Conservation (phyloP, 768 basidiomycete genomes). For the Leccinum truebloodii region DNA sequence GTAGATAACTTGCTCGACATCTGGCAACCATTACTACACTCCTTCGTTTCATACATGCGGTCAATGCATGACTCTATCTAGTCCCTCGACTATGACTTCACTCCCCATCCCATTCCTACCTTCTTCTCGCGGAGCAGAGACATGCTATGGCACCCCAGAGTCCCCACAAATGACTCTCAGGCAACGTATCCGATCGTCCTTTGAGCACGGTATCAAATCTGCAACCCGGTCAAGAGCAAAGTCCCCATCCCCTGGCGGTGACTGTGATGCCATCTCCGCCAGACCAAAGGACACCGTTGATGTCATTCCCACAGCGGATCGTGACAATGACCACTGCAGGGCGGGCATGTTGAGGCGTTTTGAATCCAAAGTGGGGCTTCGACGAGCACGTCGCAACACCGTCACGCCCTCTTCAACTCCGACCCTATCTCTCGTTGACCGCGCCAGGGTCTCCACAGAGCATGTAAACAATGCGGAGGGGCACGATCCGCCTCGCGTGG, state of each 20-base stretch:
- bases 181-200: slow-evolving; percentile 59
- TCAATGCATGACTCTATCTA: no score
- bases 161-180: slow-evolving; percentile 53
- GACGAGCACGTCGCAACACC: slow-evolving; percentile 43
- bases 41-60: no score
- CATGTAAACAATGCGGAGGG: slow-evolving; percentile 38
- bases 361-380: slow-evolving; percentile 54
- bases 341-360: slow-evolving; percentile 47
- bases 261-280: slow-evolving; percentile 42
- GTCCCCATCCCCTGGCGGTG: slow-evolving; percentile 39
- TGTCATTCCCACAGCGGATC: slow-evolving; percentile 26
- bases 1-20: no score
- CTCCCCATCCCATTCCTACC: slow-evolving; percentile 37
- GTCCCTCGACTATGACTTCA: no score
- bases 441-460: slow-evolving; percentile 25
- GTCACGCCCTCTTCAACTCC: slow-evolving; percentile 41
- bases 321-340: slow-evolving; percentile 43
- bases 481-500: slow-evolving; percentile 44
- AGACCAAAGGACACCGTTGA: slow-evolving; percentile 47
- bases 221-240: slow-evolving; percentile 60
- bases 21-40: no score
- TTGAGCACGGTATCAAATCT: slow-evolving; percentile 66
- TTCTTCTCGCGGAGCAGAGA: slow-evolving; percentile 41
- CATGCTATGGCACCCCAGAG: slow-evolving; percentile 37
- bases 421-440: slow-evolving; percentile 34